Evolutionary conservation across 805 yeast species (phyloP), one percentile per base, ranked within the genome.

Genomic region (Wickerhamomyces chaumierensis): DNA sequence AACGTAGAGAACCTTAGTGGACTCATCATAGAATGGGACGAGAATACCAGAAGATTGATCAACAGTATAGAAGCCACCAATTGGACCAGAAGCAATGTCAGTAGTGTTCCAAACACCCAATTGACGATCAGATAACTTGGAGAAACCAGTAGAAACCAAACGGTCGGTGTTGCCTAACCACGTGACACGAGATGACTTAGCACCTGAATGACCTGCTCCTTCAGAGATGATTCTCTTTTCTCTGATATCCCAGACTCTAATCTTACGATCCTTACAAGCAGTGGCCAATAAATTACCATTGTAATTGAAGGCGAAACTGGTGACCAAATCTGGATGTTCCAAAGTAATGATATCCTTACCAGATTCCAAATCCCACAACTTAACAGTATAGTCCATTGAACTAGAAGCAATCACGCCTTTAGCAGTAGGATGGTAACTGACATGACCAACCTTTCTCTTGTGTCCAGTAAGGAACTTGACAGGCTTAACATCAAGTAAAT

Each of bases 1-100:
- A 44, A 92, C 65, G 55, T 81, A 92, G 42, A 92, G 68, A 42
- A 88, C 75, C 40, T 78, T 75, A 34, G 83, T 87, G 28, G 82
- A 72, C 20, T 75, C 82, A 56, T 92, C 99, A 56, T 65, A 92
- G 52, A 82, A 74, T 21, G 98, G 98, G 73, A 92, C 82, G 58
- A 88, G 65, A 33, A 92, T 83, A 51, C 99, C 98, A 2, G 96
- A 82, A 4, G 94, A 81, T 18, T 94, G 74, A 56, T 94, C 98
- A 36, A 92, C 71, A 32, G 79, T 75, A 53, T 81, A 70, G 57
- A 88, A 86, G 0, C 95, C 96, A 38, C 87, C 95, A 47, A 92
- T 73, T 34, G 95, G 87, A 27, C 97, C 97, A 36, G 69, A 69
- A 11, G 64, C 77, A 39, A 92, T 65, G 49, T 81, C 73, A 27